phyloP scores from a whole-genome alignment of 2,329 filamentous ascomycete species.

The Verticillium zaregamsianum region DNA sequence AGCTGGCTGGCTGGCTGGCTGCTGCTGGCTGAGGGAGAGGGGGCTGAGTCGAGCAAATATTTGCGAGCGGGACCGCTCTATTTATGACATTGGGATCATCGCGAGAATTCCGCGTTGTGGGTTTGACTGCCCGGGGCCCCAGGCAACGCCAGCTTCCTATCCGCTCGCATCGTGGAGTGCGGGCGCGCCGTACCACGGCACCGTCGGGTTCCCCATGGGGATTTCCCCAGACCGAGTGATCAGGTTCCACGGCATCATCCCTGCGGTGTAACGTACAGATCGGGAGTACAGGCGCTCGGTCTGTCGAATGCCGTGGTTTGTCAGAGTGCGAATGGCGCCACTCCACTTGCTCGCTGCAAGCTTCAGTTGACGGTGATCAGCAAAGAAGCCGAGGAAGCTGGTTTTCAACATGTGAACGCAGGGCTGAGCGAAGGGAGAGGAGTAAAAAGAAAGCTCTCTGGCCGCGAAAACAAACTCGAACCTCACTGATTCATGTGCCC shows the following conservation, averaged over 20 bases:
- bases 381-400: not conserved
- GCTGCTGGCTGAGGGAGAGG: not conserved
- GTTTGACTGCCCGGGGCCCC: not conserved
- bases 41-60: not conserved
- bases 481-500: not conserved
- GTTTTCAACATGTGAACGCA: not conserved
- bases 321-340: not conserved
- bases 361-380: not conserved
- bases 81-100: not conserved
- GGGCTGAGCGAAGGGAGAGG: not conserved
- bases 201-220: not conserved
- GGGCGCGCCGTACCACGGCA: not conserved
- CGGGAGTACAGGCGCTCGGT: not conserved
- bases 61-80: not conserved
- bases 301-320: not conserved
- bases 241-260: not conserved
- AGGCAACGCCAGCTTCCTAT: not conserved
- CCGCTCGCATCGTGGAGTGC: not conserved
- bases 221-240: not conserved
- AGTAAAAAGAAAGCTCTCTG: not conserved
- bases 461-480: not conserved
- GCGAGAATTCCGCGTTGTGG: not conserved
- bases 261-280: not conserved
- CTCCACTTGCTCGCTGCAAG: not conserved
- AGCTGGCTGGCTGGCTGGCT: not conserved